phyloP scores from a whole-genome alignment of 2,329 filamentous ascomycete species.

The Samsoniella hepiali region DNA sequence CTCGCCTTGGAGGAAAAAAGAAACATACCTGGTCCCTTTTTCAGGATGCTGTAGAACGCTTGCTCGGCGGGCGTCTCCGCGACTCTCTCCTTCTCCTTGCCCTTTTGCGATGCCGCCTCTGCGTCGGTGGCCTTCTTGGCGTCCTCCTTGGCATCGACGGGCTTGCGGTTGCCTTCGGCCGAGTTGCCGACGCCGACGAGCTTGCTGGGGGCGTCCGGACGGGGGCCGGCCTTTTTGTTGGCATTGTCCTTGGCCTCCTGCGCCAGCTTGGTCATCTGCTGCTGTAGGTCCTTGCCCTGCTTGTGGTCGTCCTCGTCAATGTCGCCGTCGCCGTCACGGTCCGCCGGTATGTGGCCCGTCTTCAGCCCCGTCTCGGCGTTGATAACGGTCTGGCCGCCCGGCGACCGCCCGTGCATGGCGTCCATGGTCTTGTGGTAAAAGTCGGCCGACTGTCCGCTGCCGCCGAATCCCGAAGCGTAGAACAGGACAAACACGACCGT shows the following conservation, averaged over 20 bases:
- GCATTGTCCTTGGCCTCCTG: conserved; percentile 65
- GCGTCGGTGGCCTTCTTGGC: conserved; percentile 10
- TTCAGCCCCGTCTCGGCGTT: conserved; percentile 38
- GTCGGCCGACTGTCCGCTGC: conserved; percentile 44
- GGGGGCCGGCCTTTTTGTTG: conserved; percentile 62
- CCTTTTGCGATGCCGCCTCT: conserved; percentile 3
- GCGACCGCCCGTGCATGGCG: conserved; percentile 44
- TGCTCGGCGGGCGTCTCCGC: conserved; percentile 61
- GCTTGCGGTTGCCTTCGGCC: conserved; percentile 49
- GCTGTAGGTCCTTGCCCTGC: conserved; percentile 50
- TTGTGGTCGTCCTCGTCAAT: conserved; percentile 55
- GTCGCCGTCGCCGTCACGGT: conserved; percentile 53
- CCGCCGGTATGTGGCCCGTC: conserved; percentile 40
- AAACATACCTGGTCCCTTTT: conserved; percentile 73
- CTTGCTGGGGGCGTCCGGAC: conserved; percentile 55
- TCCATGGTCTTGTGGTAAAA: conserved; percentile 60
- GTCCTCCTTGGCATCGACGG: conserved; percentile 21
- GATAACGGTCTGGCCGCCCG: conserved; percentile 37
- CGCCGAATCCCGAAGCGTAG: conserved; percentile 58
- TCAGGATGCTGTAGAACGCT: conserved; percentile 75
- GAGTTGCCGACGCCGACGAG: conserved; percentile 59
- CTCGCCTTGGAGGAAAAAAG: neutral
- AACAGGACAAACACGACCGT: conserved; percentile 68
- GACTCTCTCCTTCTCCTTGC: conserved; percentile 29
- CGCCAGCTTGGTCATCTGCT: conserved; percentile 65